Evolutionary conservation across 345 rosid genomes (phyloP).

Genomic region (Euclidium syriacum): DNA sequence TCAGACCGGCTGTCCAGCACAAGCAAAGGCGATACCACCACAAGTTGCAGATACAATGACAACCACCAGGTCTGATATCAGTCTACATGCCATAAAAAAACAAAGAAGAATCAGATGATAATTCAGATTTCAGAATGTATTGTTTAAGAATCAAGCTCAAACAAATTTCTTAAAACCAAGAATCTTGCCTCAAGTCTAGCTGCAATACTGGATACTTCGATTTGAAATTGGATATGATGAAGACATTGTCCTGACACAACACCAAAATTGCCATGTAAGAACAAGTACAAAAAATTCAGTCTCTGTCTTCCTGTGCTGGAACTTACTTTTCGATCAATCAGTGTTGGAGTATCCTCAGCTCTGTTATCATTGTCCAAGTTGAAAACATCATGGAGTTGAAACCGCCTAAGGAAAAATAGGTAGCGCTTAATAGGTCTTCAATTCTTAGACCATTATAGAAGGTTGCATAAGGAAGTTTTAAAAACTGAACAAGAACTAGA

Average conservation of each 20-base stretch:
- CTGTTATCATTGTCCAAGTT: conserved; percentile 80
- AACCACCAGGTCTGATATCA: conserved; percentile 92
- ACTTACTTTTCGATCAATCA: conserved; percentile 81
- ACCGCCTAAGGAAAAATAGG: conserved; percentile 40
- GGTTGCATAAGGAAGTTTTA: neutral
- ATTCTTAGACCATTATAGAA: neutral
- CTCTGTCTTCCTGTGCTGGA: neutral
- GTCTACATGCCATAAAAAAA: conserved; percentile 41
- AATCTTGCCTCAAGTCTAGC: conserved; percentile 68
- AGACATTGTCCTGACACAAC: conserved; percentile 79
- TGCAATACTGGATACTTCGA: conserved; percentile 91
- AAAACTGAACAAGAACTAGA: neutral
- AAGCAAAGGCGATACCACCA: conserved; percentile 98
- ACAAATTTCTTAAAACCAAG: neutral
- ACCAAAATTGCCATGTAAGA: conserved; percentile 15
- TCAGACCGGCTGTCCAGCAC: conserved; percentile 96
- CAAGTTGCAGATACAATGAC: conserved; percentile 96
- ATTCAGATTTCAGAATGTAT: neutral
- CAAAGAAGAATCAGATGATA: conserved; percentile 8
- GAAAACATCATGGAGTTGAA: conserved; percentile 80
- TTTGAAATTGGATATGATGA: conserved; percentile 89
- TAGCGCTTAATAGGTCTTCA: neutral
- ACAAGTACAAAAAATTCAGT: neutral
- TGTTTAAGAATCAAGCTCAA: neutral
- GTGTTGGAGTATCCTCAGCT: conserved; percentile 77